These are phyloP conservation scores for Alternaria brassicicola DNA, from an alignment of 2,329 filamentous ascomycete species.

Conservation along the genomic window DNA sequence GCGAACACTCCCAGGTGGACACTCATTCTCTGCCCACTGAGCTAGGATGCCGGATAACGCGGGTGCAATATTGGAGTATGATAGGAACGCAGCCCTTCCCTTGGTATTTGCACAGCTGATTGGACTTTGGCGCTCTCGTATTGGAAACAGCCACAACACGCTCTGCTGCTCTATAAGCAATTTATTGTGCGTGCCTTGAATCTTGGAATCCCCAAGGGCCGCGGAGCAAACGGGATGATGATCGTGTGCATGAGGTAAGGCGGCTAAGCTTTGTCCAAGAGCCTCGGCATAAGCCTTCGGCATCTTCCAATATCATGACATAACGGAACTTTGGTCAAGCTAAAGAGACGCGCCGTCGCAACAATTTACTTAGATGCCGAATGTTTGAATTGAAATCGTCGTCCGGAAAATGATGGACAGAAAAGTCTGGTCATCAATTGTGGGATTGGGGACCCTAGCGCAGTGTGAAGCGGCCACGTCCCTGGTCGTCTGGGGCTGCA, in stretches of 20 bases:
- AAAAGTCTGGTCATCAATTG: constrained; percentile 4
- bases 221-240: constrained; percentile 24
- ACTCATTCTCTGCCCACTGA: neutral
- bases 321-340: constrained; percentile 10
- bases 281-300: constrained; percentile 32
- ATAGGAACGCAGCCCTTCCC: neutral
- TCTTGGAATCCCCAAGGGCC: constrained; percentile 10
- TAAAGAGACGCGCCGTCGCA: neutral
- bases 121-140: neutral
- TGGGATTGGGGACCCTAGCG: constrained; percentile 4
- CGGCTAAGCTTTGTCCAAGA: constrained; percentile 40
- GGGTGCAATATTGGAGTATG: neutral
- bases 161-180: constrained; percentile 6
- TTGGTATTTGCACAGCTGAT: neutral
- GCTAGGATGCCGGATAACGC: constrained; percentile 18
- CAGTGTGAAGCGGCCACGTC: constrained; percentile 16
- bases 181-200: constrained; percentile 14
- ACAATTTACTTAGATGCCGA: neutral
- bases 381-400: neutral
- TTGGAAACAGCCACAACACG: neutral
- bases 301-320: constrained; percentile 26
- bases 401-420: constrained; percentile 2
- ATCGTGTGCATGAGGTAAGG: constrained; percentile 27
- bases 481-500: constrained; percentile 17
- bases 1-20: neutral